A percentile compares a stretch with the other conserved stretches of the same genome.
These are phyloP conservation scores for Calocybe cyanea DNA, from an alignment of 768 basidiomycete species.

Conservation along the genomic window DNA sequence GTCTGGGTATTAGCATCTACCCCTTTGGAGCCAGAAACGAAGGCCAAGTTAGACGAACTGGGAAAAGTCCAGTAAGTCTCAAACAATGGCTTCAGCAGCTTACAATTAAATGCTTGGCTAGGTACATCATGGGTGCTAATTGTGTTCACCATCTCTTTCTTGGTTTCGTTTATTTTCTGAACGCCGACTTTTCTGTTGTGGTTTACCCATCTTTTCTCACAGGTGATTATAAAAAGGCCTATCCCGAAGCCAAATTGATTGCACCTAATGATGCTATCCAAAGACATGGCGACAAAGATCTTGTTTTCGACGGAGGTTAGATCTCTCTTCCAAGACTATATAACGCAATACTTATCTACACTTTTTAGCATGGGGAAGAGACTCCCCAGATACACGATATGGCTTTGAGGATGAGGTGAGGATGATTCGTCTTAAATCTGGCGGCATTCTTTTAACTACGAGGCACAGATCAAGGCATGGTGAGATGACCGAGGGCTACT, in stretches of 20 bases:
- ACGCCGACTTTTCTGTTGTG: background rate
- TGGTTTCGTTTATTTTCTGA: slow-evolving; percentile 26
- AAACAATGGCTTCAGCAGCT: slow-evolving; percentile 1
- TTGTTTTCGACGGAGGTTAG: slow-evolving; percentile 60
- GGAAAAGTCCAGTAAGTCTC: slow-evolving; percentile 59
- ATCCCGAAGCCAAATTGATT: slow-evolving; percentile 62
- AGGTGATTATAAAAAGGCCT: slow-evolving; percentile 59
- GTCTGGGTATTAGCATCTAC: slow-evolving; percentile 80
- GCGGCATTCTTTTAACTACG: background rate
- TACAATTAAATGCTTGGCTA: slow-evolving; percentile 15
- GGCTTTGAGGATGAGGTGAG: slow-evolving; percentile 66
- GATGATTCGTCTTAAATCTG: background rate
- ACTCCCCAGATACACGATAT: slow-evolving; percentile 53
- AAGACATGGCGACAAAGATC: slow-evolving; percentile 43
- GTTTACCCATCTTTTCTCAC: background rate
- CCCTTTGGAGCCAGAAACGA: slow-evolving; percentile 60
- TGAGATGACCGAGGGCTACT: slow-evolving; percentile 12
- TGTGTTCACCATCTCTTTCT: slow-evolving; percentile 54
- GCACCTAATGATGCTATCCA: slow-evolving; percentile 50
- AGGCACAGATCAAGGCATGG: slow-evolving; percentile 41
- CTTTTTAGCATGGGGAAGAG: slow-evolving; percentile 48
- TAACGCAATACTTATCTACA: background rate
- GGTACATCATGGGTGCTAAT: slow-evolving; percentile 55
- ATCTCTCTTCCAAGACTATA: slow-evolving; percentile 1
- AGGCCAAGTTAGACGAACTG: slow-evolving; percentile 52